Evolutionary conservation across 768 basidiomycete genomes (phyloP).

Genomic region (Kwoniella dendrophila): DNA sequence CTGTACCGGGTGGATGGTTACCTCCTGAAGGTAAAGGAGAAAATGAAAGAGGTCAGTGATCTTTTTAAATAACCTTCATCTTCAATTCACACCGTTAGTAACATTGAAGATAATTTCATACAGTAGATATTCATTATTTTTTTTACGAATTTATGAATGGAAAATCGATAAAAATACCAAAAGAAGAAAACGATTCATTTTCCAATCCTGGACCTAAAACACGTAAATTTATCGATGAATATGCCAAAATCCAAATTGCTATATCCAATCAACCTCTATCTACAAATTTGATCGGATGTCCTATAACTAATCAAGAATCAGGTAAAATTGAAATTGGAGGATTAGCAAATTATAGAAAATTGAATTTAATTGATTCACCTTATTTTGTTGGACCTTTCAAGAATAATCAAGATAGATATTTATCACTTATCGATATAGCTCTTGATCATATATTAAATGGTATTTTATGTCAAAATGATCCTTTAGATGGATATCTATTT

Average conservation of each 20-base stretch:
- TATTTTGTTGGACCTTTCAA: constrained; percentile 26
- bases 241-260: background rate
- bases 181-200: background rate
- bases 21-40: background rate
- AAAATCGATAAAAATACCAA: background rate
- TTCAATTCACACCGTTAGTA: background rate
- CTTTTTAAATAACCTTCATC: no score
- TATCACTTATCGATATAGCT: constrained; percentile 18
- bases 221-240: background rate
- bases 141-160: background rate
- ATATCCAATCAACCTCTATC: background rate
- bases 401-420: constrained; percentile 19
- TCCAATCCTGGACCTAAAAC: background rate
- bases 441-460: constrained; percentile 8
- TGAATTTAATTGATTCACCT: constrained; percentile 3
- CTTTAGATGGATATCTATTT: constrained; percentile 2
- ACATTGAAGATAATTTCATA: background rate
- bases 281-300: background rate
- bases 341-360: background rate
- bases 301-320: no score
- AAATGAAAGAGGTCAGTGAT: background rate
- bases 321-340: background rate
- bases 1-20: constrained; percentile 7
- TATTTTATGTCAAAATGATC: background rate
- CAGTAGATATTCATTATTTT: background rate